Base-by-base conservation (phyloP, 2,329 filamentous ascomycete species). In the Hypoxylon sp. region DNA sequence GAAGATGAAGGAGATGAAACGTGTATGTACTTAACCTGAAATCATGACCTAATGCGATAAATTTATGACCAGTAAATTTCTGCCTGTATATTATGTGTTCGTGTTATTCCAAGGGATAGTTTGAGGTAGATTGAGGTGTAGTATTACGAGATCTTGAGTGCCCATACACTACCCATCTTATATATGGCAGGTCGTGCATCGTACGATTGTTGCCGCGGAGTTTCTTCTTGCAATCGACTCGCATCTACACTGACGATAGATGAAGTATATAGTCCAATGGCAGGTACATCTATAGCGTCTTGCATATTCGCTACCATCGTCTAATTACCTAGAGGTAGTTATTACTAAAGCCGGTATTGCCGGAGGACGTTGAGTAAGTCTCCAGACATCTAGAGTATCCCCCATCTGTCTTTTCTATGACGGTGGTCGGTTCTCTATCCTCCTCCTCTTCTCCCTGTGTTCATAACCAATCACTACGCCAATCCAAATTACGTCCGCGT, bases 1-100 rank as follows among this genome's bases (percentile, higher is more conserved):
- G 35, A 10, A 40, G 35, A 42, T 17, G 56, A 57, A 55, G 30
- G 42, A 48, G 49, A 66, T 48, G 55, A 58, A 58, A 59, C 51
- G 51, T 54, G 40, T 55, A 66, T 61, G 53, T 66, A 62, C 60
- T 40, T 64, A 60, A 44, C 37, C 49, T 63, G 66, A 46, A 65
- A 60, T 66, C 56, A 73, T 64, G 66, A 71, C 69, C 53, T 69
- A 71, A 71, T 69, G 66, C 63, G 66, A 69, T 40, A 59, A 49
- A 48, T 42, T 56, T 64, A 69, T 66, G 48, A 64, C 27, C 11
- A 66, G 37, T 17, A 30, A 37, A 44, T 25, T 30, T 10, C 25
- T 27, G 5, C 25, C 27, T 11, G 14, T 20, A 37, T 49, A 13
- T 13, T 14, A 48, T 33, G 30, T 50, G 17, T n/a, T 13, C 14